Conservation (phyloP, 176 grass and related monocot species). For the Stipa capillata region DNA sequence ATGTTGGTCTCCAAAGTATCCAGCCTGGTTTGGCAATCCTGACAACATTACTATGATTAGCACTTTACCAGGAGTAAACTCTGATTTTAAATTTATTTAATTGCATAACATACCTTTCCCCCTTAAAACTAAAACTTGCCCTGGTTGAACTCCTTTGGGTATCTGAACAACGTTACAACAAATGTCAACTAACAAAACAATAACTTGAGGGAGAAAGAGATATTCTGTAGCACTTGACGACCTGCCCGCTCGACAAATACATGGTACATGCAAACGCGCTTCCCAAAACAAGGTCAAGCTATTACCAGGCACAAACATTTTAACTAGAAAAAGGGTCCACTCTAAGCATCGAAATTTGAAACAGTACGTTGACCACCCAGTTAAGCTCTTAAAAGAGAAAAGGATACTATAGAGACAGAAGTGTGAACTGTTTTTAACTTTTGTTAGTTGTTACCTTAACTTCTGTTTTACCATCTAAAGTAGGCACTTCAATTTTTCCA, state of each 20-base stretch:
- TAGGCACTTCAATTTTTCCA: conserved; percentile 76
- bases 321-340: not conserved
- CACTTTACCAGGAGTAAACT: conserved; percentile 6
- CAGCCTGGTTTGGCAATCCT: conserved; percentile 63
- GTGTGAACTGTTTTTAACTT: not conserved
- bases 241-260: not conserved
- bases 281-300: not conserved
- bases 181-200: conserved; percentile 1
- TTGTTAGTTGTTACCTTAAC: conserved; percentile 46
- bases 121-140: conserved; percentile 69
- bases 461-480: conserved; percentile 71
- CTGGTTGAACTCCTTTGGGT: conserved; percentile 89
- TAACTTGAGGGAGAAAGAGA: not conserved
- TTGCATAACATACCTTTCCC: conserved; percentile 68
- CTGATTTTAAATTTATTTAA: not conserved
- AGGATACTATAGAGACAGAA: not conserved
- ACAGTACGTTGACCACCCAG: not conserved
- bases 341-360: not conserved
- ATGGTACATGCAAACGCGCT: conserved; percentile 1
- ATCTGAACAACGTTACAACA: conserved; percentile 44
- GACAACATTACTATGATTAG: conserved; percentile 41
- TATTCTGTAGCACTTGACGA: not conserved
- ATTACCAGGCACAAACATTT: not conserved
- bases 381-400: not conserved
- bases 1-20: conserved; percentile 77